A percentile compares a stretch with the other conserved stretches of the same genome.
phyloP scores from a whole-genome alignment of 208 protist species.

The Crithidia fasciculata region DNA sequence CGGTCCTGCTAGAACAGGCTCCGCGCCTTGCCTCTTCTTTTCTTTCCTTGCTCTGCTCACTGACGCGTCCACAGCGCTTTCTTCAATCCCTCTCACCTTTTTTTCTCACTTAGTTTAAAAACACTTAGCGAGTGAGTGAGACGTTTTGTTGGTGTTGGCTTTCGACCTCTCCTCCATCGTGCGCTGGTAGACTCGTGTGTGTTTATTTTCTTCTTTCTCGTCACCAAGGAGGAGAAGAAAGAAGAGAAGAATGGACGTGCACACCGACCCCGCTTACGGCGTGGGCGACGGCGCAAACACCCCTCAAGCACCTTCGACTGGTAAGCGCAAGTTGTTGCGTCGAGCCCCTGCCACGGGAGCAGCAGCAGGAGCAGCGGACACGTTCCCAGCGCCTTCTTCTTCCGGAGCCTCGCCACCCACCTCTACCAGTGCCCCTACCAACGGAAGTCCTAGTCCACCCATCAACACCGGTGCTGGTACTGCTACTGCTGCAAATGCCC shows the following conservation, averaged over 20 bases:
- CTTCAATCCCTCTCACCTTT: no score
- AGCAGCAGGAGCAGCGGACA: no score
- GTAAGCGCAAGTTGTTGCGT: conserved; percentile 24
- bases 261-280: conserved; percentile 14
- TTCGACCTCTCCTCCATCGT: neutral
- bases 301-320: neutral
- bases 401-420: neutral
- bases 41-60: conserved; percentile 1
- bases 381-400: neutral
- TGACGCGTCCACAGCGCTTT: neutral
- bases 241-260: conserved; percentile 18
- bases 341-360: conserved; percentile 10
- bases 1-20: no score
- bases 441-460: neutral
- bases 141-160: neutral
- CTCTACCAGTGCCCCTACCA: neutral
- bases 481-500: neutral
- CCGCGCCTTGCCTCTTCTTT: neutral
- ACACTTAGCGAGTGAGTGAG: no score
- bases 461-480: neutral
- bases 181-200: no score
- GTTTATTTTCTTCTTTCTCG: conserved; percentile 1
- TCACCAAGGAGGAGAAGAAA: neutral
- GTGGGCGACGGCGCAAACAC: neutral
- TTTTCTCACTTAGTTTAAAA: no score